Percentiles rank a stretch among this genome's conserved stretches.
Evolutionary conservation across 2,329 filamentous ascomycete genomes (phyloP).

Genomic region (Lizonia empirigonia): DNA sequence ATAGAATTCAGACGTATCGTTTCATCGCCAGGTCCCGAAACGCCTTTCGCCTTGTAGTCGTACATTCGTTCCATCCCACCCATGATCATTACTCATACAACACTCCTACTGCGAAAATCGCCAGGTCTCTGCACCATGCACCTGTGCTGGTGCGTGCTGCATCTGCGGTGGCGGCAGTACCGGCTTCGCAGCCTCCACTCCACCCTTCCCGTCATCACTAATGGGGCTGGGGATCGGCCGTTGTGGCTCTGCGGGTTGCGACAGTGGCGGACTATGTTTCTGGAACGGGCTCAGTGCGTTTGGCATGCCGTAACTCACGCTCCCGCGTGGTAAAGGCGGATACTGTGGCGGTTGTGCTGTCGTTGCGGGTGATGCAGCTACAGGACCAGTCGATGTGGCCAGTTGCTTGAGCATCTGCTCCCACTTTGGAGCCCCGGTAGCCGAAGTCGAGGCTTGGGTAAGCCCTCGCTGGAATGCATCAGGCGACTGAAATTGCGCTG

Average conservation of each 20-base stretch:
- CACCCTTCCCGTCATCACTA: constrained; percentile 38
- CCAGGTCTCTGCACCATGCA: constrained; percentile 43
- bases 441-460: constrained; percentile 28
- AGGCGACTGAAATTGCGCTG: constrained; percentile 51
- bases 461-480: constrained; percentile 54
- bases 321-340: constrained; percentile 21
- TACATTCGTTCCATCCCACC: constrained; percentile 5
- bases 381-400: constrained; percentile 25
- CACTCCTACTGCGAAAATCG: constrained; percentile 21
- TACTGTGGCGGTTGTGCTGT: constrained; percentile 26
- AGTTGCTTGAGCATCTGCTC: constrained; percentile 45
- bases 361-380: constrained; percentile 12
- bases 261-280: constrained; percentile 23
- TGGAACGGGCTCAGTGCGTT: constrained; percentile 20
- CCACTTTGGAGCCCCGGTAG: constrained; percentile 37
- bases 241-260: constrained; percentile 27
- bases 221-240: constrained; percentile 43
- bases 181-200: constrained; percentile 7
- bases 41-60: background rate
- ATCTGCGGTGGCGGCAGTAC: constrained; percentile 3
- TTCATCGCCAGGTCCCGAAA: background rate
- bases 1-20: background rate
- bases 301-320: constrained; percentile 24
- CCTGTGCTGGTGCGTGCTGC: constrained; percentile 12
- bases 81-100: constrained; percentile 5